Base-by-base conservation (phyloP, 75 land plant genomes). In the Ceratopteris richardii region DNA sequence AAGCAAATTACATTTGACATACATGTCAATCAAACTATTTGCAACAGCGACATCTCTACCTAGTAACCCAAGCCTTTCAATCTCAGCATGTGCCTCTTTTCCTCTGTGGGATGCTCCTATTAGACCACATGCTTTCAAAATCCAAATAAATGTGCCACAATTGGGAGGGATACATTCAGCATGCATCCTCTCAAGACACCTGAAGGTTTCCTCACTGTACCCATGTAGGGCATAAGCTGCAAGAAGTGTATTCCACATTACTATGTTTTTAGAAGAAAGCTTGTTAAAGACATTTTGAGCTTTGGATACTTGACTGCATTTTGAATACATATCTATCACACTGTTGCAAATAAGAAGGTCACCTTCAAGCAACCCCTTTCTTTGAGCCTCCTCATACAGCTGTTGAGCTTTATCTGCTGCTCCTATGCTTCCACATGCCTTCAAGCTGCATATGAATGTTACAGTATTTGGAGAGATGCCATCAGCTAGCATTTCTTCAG, bases 321-420 rank as follows among this genome's bases (percentile, higher is more conserved):
- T 80, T 14, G 58, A 43, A 67, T 80, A 76, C 82, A 80, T 76
- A 29, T 67, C 80, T 10, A 80, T 47, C 18, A 80, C 71, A 0
- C 76, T 71, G 63, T 72, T 77, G 3, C 55, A 53, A 33, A 80
- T 44, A 23, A 56, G 33, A 20, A 29, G 27, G 29, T 69, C 56
- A 13, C 20, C 44, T 12, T 29, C 22, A 6, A 46, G 19, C 19
- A 71, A 24, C 13, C 61, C 44, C 31, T 42, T 48, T 39, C n/a
- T 72, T 9, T 58, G 41, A 18, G 65, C 24, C 24, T 62, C 51
- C 22, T 16, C 25, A 63, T 73, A 66, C 3, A 72, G 30, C 48
- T 51, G 40, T 29, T 71, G 30, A 0, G 68, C 78, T 19, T 65
- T 21, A 31, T 71, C 75, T 39, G 65, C 60, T 22, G 61, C 69